Evolutionary conservation across 768 basidiomycete genomes (phyloP), one percentile per base, ranked within the genome.

Genomic region (Boletus huronensis): DNA sequence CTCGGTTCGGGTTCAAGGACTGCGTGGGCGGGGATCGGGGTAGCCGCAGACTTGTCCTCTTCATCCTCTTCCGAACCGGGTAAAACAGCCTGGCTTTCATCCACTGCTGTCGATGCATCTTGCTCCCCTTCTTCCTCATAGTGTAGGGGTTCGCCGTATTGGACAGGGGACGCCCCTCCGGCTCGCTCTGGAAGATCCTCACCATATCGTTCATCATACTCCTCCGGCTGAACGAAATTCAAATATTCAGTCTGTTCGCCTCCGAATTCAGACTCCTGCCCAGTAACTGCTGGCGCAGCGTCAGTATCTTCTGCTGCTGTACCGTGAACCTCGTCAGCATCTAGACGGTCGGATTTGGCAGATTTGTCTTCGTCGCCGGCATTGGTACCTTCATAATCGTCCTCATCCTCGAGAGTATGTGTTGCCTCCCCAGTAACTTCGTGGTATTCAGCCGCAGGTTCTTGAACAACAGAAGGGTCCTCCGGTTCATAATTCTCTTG

Each of bases 151-250:
- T 66, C 62, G 34, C 54, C 61, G 11, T 62, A 61, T 47, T 59
- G 63, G 8, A 45, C 29, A 21, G 50, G 47, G 23, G 54, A 41
- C 5, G 52, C 54, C 1, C 53, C 64, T 9, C 60, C 66, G 0
- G 63, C 57, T 34, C 63, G 66, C 44, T 76, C 74, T 0, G 62
- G 62, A 13, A 71, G 62, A 28, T 68, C 71, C 28, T 75, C 76
- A 23, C 69, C 70, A 28, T 69, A 72, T 39, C 57, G 64, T 34
- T 72, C 72, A 25, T 73, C 70, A 51, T 72, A 70, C 23, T 75
- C 76, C 46, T 67, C 71, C 3, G 59, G 53, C 26, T 73, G 68
- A 43, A 60, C 62, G 40, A 69, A 64, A 31, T 74, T 71, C 19
- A 65, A 39, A 43, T 73, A 72, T 49, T 72, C 72, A 6, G 66